phyloP scores from a whole-genome alignment of 2,329 filamentous ascomycete genomes.

The Lasiodiplodia gonubiensis region DNA sequence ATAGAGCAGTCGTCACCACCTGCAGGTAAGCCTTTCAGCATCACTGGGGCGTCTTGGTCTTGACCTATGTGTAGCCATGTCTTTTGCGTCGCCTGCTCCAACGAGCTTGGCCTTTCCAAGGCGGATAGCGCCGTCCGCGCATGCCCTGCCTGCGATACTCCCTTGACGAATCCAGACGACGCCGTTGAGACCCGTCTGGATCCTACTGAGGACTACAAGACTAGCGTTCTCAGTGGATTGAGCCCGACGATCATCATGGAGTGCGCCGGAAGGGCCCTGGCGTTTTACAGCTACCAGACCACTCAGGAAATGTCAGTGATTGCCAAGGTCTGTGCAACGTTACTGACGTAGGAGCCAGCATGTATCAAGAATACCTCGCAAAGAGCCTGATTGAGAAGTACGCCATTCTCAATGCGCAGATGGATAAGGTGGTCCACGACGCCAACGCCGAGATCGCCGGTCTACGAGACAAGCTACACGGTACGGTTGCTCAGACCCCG shows the following conservation, averaged over 20 bases:
- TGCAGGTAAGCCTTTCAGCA: constrained; percentile 67
- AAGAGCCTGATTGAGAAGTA: constrained; percentile 77
- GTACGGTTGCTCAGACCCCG: constrained; percentile 49
- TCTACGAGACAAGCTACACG: constrained; percentile 68
- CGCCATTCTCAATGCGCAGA: constrained; percentile 64
- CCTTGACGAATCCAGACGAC: constrained; percentile 74
- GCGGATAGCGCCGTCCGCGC: constrained; percentile 59
- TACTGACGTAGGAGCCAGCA: constrained; percentile 51
- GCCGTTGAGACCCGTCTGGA: constrained; percentile 73
- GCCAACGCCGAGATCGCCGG: constrained; percentile 74
- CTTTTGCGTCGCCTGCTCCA: constrained; percentile 79
- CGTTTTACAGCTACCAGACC: constrained; percentile 87
- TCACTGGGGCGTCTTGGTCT: constrained; percentile 28
- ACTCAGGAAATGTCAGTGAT: constrained; percentile 77
- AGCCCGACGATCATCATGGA: constrained; percentile 85
- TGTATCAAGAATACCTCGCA: constrained; percentile 77
- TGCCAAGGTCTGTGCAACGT: not conserved
- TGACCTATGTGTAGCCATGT: constrained; percentile 68
- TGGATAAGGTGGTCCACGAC: constrained; percentile 76
- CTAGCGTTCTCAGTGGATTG: constrained; percentile 80
- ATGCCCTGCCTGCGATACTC: constrained; percentile 78
- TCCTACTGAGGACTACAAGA: constrained; percentile 88
- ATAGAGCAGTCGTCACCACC: constrained; percentile 81
- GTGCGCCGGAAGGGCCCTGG: constrained; percentile 77
- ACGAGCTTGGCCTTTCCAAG: constrained; percentile 65